Evolutionary conservation across 805 yeast species (phyloP).

Genomic region (Yarrowia yakushimensis): DNA sequence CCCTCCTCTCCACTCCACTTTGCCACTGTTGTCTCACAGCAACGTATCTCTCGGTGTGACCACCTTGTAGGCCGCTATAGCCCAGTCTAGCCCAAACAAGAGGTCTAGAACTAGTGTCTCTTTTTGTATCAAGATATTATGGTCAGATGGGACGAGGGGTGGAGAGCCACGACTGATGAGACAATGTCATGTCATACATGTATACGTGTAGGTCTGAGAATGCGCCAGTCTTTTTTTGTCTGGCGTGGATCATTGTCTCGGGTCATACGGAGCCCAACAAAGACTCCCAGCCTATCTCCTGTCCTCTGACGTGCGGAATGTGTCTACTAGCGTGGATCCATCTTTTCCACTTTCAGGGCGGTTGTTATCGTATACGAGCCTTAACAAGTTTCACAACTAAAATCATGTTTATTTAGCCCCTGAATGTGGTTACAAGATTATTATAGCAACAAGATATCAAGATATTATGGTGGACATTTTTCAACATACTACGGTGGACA

Average conservation of each 20-base stretch:
- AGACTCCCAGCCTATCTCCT: too few species aligned
- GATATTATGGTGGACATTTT: background rate
- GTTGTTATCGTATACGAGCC: too few species aligned
- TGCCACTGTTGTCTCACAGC: too few species aligned
- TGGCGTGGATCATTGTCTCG: too few species aligned
- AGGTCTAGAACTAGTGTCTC: constrained; percentile 2
- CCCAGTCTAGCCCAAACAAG: constrained; percentile 7
- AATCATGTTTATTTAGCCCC: background rate
- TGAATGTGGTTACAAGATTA: too few species aligned
- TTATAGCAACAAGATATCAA: too few species aligned
- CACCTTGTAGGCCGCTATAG: constrained; percentile 7
- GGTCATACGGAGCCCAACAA: too few species aligned
- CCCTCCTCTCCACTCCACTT: background rate
- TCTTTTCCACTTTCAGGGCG: too few species aligned
- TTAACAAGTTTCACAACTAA: background rate
- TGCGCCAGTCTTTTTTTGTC: too few species aligned
- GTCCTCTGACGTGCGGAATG: too few species aligned
- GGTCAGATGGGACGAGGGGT: background rate
- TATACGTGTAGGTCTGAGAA: background rate
- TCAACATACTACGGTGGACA: background rate
- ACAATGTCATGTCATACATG: too few species aligned
- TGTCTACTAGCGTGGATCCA: too few species aligned
- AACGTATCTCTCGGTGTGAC: constrained; percentile 23
- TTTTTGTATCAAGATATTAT: background rate
- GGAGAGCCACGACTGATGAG: background rate